Percentiles rank a stretch among this genome's conserved stretches.
phyloP scores from a whole-genome alignment of 768 basidiomycete species.

The Hypsizygus marmoreus region DNA sequence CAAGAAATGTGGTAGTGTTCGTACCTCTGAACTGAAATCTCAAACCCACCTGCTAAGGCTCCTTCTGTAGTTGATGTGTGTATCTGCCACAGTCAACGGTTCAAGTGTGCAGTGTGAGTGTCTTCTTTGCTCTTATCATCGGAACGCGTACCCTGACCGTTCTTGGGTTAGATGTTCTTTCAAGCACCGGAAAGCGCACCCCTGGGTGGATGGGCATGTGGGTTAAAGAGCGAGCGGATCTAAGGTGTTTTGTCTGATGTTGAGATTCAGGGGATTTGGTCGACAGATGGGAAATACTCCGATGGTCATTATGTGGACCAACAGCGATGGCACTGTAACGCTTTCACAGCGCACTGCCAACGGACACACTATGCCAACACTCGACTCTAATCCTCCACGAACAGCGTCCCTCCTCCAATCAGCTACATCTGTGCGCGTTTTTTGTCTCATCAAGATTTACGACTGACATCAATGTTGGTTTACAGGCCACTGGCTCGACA shows the following conservation, averaged over 20 bases:
- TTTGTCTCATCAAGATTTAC: neutral
- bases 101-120: constrained; percentile 44
- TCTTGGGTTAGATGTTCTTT: constrained; percentile 42
- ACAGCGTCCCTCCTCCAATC: constrained; percentile 41
- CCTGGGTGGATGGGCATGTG: constrained; percentile 68
- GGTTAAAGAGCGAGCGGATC: constrained; percentile 15
- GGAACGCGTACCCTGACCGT: neutral
- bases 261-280: constrained; percentile 58
- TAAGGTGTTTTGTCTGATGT: neutral
- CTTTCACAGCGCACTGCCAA: constrained; percentile 65
- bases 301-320: constrained; percentile 79
- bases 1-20: constrained; percentile 20
- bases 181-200: constrained; percentile 38
- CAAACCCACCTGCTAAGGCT: neutral
- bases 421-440: constrained; percentile 38
- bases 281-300: constrained; percentile 51
- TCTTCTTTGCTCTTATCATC: neutral
- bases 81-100: constrained; percentile 47
- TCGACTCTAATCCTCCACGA: constrained; percentile 54
- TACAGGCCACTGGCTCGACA: constrained; percentile 40
- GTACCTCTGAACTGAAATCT: no score
- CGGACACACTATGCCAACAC: constrained; percentile 55
- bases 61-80: constrained; percentile 44
- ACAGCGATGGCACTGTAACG: constrained; percentile 60
- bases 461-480: constrained; percentile 13